Base-by-base conservation (phyloP, 345 rosid species). In the Heritiera littoralis region DNA sequence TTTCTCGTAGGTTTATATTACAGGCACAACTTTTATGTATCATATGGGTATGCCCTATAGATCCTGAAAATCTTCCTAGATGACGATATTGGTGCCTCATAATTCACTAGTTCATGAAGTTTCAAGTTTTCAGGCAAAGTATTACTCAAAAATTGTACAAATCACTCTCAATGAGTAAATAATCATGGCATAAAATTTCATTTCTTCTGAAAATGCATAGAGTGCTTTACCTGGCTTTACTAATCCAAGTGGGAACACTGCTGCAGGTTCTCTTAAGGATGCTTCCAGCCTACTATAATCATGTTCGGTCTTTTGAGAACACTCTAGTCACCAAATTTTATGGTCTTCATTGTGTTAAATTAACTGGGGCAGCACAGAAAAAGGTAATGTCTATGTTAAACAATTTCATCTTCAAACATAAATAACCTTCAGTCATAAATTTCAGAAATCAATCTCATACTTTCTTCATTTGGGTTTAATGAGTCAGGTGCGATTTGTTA, bases 261-360 rank as follows among this genome's bases (percentile, higher is more conserved):
- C 82, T 80, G 52, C 89, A 94, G 98, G 99, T 97, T 60, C 91
- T 97, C 28, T 82, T 94, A 83, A 90, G 98, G 89, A 97, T 97
- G 96, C 88, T 97, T 40, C 95, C 98, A 1, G 97, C 98, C 35
- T 97, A 94, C 79, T 97, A 93, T 80, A 92, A 90, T 80, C 99
- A 97, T 86, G 99, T 97, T 35, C 89, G 93, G 40, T 85, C 97
- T 38, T 93, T 88, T 58, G 95, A 97, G 80, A 89, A 93, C 89
- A 97, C 99, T 41, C 80, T 97, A 41, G 98, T 94, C n/a, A 97
- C 98, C 38, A 97, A 89, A 87, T 92, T 91, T 78, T 97, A 82
- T 51, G 99, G 99, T 77, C 95, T 97, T 46, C 99, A 97, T 80
- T 97, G 99, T 69, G 99, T 97, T 38, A 97, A 89, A 84, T 80